Percentiles rank a stretch among this genome's conserved stretches.
Evolutionary conservation across 2,329 filamentous ascomycete species (phyloP).

Genomic region (Ilyonectria sp.): DNA sequence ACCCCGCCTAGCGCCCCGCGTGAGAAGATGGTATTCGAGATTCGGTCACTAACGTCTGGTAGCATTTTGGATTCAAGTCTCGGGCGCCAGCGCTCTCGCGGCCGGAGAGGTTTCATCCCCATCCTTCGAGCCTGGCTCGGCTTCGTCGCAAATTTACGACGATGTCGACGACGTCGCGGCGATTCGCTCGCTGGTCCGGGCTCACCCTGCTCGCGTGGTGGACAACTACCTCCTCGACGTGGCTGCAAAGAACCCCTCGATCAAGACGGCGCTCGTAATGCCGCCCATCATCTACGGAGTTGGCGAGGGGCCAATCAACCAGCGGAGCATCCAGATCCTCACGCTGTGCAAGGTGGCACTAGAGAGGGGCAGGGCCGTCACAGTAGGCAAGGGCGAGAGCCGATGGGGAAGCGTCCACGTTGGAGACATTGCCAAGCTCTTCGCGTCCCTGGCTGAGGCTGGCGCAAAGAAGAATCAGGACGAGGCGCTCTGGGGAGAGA

Average conservation of each 20-base stretch:
- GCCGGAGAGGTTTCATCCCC: constrained; percentile 51
- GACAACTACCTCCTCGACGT: constrained; percentile 56
- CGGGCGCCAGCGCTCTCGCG: constrained; percentile 55
- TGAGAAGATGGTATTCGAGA: too few species aligned
- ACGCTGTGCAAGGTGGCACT: constrained; percentile 53
- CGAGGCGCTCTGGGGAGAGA: constrained; percentile 53
- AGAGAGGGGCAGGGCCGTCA: constrained; percentile 50
- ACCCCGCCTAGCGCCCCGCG: too few species aligned
- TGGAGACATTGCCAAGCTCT: constrained; percentile 50
- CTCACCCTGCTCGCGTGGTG: constrained; percentile 49
- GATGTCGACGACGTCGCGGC: constrained; percentile 51
- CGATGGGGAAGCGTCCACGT: constrained; percentile 57
- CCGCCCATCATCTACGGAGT: constrained; percentile 58
- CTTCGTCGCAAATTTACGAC: constrained; percentile 51
- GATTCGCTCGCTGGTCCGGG: constrained; percentile 46
- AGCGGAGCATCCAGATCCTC: constrained; percentile 59
- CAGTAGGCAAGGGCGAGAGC: constrained; percentile 52
- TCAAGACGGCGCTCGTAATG: constrained; percentile 55
- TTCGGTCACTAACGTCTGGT: background rate
- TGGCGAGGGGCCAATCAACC: constrained; percentile 56
- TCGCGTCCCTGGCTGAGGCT: constrained; percentile 50
- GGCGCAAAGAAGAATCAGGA: constrained; percentile 43
- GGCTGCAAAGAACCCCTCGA: constrained; percentile 40
- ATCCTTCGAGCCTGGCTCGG: constrained; percentile 50
- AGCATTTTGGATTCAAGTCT: constrained; percentile 54